phyloP scores from a whole-genome alignment of 805 yeast genomes.

The Ogataea ramenticola region DNA sequence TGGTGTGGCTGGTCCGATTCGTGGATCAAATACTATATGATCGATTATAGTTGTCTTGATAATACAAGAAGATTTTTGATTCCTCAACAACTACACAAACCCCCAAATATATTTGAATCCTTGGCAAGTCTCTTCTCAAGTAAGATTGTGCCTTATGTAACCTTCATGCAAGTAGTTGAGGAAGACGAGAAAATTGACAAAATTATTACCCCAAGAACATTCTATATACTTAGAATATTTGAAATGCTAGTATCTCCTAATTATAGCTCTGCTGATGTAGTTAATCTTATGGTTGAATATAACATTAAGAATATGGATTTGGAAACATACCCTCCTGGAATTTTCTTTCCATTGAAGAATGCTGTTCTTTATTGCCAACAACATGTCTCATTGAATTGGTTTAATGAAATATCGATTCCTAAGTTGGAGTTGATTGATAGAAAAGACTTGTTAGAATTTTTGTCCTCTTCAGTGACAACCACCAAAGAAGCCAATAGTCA shows the following conservation, averaged over 20 bases:
- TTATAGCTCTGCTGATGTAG: conserved; percentile 44
- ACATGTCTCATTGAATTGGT: conserved; percentile 41
- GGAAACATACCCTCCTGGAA: conserved; percentile 69
- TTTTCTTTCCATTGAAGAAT: conserved; percentile 60
- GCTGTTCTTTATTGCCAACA: conserved; percentile 48
- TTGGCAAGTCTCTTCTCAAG: conserved; percentile 42
- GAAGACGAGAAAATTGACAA: conserved; percentile 54
- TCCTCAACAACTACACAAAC: conserved; percentile 41
- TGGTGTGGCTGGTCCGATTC: conserved; percentile 70
- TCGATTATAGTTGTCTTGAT: conserved; percentile 29
- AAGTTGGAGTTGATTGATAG: conserved; percentile 59
- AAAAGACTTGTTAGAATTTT: conserved; percentile 43
- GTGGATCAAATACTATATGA: conserved; percentile 56
- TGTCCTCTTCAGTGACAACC: background rate
- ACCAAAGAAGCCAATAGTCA: too few relatives aligned
- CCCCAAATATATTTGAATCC: conserved; percentile 55
- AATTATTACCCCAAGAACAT: conserved; percentile 59
- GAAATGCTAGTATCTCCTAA: conserved; percentile 53
- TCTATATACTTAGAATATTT: conserved; percentile 49
- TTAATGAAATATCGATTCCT: conserved; percentile 18
- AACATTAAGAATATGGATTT: conserved; percentile 44
- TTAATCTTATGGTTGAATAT: conserved; percentile 54
- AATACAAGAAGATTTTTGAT: conserved; percentile 30
- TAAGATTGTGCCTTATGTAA: conserved; percentile 47
- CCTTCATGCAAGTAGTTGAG: conserved; percentile 62